Conservation (phyloP, 345 rosid genomes). For the Hibiscus trionum region DNA sequence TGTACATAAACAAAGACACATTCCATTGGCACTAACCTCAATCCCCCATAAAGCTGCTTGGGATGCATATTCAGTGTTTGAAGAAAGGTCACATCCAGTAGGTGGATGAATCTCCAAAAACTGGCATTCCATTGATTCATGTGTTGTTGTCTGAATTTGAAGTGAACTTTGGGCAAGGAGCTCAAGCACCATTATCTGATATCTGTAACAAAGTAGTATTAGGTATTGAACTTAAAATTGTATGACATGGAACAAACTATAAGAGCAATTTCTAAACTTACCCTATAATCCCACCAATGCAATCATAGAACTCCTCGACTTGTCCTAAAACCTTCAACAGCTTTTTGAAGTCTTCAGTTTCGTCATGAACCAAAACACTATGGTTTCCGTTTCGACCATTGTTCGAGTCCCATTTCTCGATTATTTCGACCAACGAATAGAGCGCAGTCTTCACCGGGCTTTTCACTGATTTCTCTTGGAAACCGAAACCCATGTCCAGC, state of each 20-base stretch:
- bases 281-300: conserved; percentile 96
- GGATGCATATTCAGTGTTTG: conserved; percentile 58
- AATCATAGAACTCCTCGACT: conserved; percentile 70
- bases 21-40: conserved; percentile 44
- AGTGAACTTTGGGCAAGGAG: conserved; percentile 54
- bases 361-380: conserved; percentile 30
- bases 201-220: conserved; percentile 34
- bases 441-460: conserved; percentile 56
- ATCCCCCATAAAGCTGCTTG: conserved; percentile 96
- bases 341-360: conserved; percentile 40
- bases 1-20: background rate
- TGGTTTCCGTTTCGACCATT: conserved; percentile 13
- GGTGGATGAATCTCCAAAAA: conserved; percentile 72
- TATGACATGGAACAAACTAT: too few relatives aligned
- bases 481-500: conserved; percentile 30
- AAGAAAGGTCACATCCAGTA: conserved; percentile 64
- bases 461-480: conserved; percentile 29
- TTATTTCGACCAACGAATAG: conserved; percentile 63
- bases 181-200: conserved; percentile 78
- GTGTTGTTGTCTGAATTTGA: conserved; percentile 31
- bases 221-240: background rate
- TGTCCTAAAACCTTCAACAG: conserved; percentile 47
- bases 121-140: conserved; percentile 46
- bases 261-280: conserved; percentile 8
- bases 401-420: conserved; percentile 55